Conservation (phyloP, 768 basidiomycete species). For the Cyclocybe cylindracea region DNA sequence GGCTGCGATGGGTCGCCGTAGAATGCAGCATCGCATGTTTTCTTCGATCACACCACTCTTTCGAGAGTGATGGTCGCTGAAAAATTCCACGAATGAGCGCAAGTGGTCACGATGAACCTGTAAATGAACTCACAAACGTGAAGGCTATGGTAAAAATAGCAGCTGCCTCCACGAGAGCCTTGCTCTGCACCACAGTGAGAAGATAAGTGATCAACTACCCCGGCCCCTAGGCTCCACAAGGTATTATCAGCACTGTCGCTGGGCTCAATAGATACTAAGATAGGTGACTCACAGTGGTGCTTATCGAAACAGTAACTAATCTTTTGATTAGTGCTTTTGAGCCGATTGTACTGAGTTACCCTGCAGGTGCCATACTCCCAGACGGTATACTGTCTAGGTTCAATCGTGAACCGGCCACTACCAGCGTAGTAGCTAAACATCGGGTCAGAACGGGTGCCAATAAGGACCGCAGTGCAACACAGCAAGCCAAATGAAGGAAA, state of each 20-base stretch:
- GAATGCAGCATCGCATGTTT: neutral
- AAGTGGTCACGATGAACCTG: neutral
- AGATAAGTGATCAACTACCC: constrained; percentile 9
- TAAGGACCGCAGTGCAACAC: neutral
- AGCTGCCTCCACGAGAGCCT: constrained; percentile 11
- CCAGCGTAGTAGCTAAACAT: constrained; percentile 7
- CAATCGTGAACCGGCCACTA: constrained; percentile 11
- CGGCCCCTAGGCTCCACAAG: constrained; percentile 8
- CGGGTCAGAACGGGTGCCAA: neutral
- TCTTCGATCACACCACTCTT: neutral
- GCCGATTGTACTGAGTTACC: constrained; percentile 15
- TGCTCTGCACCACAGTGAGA: constrained; percentile 3
- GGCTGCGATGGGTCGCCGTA: no score
- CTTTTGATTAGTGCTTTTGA: constrained; percentile 4
- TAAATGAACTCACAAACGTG: constrained; percentile 8
- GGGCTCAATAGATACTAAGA: neutral
- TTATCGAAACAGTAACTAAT: constrained; percentile 17
- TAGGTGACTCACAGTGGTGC: constrained; percentile 10
- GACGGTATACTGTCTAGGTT: constrained; percentile 9
- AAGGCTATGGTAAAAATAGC: constrained; percentile 16
- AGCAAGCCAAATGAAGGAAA: no score
- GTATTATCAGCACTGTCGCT: neutral
- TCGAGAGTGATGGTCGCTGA: constrained; percentile 10
- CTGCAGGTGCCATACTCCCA: constrained; percentile 16
- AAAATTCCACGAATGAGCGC: neutral